A percentile compares a stretch with the other conserved stretches of the same genome.
phyloP scores from a whole-genome alignment of 495 filamentous ascomycete species.

The Penicillium goetzii region DNA sequence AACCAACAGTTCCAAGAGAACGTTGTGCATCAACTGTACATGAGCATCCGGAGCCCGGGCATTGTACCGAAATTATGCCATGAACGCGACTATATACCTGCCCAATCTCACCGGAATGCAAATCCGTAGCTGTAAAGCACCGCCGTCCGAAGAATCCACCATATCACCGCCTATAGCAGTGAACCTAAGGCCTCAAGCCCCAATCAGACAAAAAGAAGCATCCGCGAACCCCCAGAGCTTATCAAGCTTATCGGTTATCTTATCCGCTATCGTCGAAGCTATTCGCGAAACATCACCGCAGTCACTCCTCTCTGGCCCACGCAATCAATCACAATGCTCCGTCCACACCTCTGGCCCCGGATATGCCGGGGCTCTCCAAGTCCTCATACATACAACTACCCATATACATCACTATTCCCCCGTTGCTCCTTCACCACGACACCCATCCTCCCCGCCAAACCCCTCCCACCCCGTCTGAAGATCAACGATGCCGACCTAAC shows the following conservation, averaged over 20 bases:
- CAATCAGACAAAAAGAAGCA: neutral
- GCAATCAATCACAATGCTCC: conserved; percentile 1
- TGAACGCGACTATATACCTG: neutral
- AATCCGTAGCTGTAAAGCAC: neutral
- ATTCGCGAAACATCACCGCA: neutral
- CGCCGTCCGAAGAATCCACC: neutral
- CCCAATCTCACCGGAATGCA: neutral
- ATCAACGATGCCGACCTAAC: conserved; percentile 77
- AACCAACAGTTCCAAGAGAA: no score
- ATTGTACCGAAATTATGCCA: neutral
- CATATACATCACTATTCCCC: neutral
- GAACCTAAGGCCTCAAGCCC: neutral
- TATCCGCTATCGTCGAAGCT: conserved; percentile 3
- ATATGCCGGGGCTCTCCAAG: neutral
- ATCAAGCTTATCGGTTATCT: neutral
- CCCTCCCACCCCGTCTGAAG: conserved; percentile 74
- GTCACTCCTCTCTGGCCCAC: neutral
- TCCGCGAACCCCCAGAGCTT: neutral
- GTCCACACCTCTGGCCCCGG: conserved; percentile 5
- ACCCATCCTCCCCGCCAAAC: conserved; percentile 45
- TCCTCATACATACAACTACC: neutral
- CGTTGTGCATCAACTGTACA: no score
- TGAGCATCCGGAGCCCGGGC: neutral
- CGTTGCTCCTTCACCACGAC: conserved; percentile 35
- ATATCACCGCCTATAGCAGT: neutral